Conservation (phyloP, 352 stramenopile species). For the Pythium coloratum region DNA sequence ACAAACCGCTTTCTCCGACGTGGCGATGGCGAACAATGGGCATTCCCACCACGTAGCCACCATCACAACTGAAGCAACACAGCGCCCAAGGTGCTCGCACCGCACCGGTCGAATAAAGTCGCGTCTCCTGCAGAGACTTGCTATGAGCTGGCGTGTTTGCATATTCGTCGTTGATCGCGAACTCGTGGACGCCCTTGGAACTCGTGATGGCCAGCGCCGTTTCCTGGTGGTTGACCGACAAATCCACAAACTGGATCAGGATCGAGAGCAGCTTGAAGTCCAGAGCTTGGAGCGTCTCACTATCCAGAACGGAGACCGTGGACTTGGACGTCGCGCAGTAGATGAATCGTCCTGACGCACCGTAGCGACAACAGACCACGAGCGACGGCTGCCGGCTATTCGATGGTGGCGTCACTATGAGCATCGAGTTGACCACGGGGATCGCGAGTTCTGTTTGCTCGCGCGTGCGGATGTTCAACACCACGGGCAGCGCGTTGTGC, state of each 20-base stretch:
- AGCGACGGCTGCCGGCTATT: constrained; percentile 62
- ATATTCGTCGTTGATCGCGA: constrained; percentile 20
- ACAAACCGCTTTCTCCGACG: constrained; percentile 78
- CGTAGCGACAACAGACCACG: constrained; percentile 52
- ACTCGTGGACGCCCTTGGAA: constrained; percentile 79
- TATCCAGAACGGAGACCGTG: constrained; percentile 58
- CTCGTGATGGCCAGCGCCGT: constrained; percentile 60
- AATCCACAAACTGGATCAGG: constrained; percentile 68
- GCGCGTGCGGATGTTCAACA: constrained; percentile 48
- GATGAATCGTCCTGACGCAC: constrained; percentile 49
- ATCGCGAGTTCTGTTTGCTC: constrained; percentile 32
- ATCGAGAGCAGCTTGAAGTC: constrained; percentile 49
- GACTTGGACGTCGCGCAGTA: constrained; percentile 75
- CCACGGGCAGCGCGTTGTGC: constrained; percentile 54
- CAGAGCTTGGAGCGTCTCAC: constrained; percentile 46
- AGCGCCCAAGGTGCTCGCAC: constrained; percentile 74
- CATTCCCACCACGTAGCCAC: constrained; percentile 70
- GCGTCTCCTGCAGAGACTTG: constrained; percentile 40
- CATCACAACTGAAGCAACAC: constrained; percentile 65
- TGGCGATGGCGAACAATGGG: constrained; percentile 78
- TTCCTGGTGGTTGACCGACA: constrained; percentile 54
- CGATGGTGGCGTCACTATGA: constrained; percentile 46
- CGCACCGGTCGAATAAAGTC: constrained; percentile 62
- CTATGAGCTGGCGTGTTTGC: constrained; percentile 8
- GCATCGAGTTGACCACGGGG: constrained; percentile 49